Evolutionary conservation across 2,329 filamentous ascomycete species (phyloP).

Genomic region (Volutella citrinella): DNA sequence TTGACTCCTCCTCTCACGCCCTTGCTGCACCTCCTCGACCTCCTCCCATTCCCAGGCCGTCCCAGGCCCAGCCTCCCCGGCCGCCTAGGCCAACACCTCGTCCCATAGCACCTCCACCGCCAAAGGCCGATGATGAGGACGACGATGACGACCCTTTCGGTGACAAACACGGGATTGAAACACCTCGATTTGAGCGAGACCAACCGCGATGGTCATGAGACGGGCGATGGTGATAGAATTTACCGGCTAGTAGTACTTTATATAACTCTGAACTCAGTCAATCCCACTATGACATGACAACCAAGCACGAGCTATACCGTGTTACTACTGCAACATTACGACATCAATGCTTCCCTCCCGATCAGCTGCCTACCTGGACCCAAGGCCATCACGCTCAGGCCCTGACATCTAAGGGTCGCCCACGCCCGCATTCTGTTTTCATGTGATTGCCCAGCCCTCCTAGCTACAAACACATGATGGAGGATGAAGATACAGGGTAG

Average conservation of each 20-base stretch:
- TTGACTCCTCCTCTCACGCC: conserved; percentile 38
- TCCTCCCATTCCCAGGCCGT: conserved; percentile 22
- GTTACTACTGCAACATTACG: too few species aligned
- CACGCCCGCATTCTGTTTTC: too few species aligned
- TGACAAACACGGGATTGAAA: conserved; percentile 68
- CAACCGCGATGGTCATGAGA: conserved; percentile 29
- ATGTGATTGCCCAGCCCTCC: too few species aligned
- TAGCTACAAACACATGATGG: too few species aligned
- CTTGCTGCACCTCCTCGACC: conserved; percentile 42
- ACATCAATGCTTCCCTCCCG: too few species aligned
- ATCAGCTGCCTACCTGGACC: too few species aligned
- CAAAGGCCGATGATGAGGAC: conserved; percentile 62
- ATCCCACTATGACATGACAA: too few species aligned
- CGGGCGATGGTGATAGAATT: not conserved
- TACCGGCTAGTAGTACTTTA: not conserved
- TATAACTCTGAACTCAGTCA: too few species aligned
- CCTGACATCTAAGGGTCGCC: too few species aligned
- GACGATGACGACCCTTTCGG: conserved; percentile 87
- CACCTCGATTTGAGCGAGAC: conserved; percentile 27
- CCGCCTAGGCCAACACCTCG: conserved; percentile 34
- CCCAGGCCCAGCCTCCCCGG: conserved; percentile 17
- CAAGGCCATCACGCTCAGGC: too few species aligned
- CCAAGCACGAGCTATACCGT: too few species aligned
- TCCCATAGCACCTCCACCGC: conserved; percentile 6
- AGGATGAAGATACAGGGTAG: too few species aligned